These are phyloP conservation scores for Lentinula raphanica DNA, from an alignment of 768 basidiomycete genomes.

Conservation along the genomic window DNA sequence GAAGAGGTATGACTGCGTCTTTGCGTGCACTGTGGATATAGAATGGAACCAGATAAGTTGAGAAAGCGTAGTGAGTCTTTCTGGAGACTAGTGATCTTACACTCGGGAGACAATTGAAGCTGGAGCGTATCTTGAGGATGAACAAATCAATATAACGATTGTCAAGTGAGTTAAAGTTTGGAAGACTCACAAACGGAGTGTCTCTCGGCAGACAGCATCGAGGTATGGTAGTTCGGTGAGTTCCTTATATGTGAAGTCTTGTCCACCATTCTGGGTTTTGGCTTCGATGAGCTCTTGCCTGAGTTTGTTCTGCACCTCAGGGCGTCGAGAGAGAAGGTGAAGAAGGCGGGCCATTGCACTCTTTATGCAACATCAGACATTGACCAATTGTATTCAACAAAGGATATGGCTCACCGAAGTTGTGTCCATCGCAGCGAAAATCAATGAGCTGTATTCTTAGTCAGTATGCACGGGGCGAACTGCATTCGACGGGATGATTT, in stretches of 20 bases:
- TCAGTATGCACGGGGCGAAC: too few species aligned
- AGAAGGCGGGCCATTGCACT: constrained; percentile 29
- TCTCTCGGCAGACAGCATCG: constrained; percentile 36
- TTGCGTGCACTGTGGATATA: constrained; percentile 16
- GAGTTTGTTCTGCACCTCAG: constrained; percentile 32
- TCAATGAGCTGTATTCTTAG: constrained; percentile 28
- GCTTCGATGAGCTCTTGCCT: constrained; percentile 30
- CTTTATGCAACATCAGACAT: too few species aligned
- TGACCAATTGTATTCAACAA: background rate
- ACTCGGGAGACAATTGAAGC: constrained; percentile 16
- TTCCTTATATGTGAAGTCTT: constrained; percentile 30
- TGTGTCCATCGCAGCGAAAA: constrained; percentile 39
- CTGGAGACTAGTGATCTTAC: constrained; percentile 20
- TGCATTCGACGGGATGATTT: too few species aligned
- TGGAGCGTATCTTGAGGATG: constrained; percentile 22
- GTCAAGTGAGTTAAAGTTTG: too few species aligned
- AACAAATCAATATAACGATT: background rate
- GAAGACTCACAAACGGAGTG: constrained; percentile 32
- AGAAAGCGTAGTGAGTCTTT: background rate
- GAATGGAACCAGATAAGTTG: too few species aligned
- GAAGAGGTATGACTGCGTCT: constrained; percentile 31
- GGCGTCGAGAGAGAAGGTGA: constrained; percentile 26
- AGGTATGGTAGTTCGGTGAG: constrained; percentile 31
- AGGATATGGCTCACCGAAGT: constrained; percentile 26
- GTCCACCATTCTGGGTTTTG: constrained; percentile 12